These are phyloP conservation scores for Tetracentron sinense DNA, from an alignment of 164 flowering plant species.

Conservation along the genomic window DNA sequence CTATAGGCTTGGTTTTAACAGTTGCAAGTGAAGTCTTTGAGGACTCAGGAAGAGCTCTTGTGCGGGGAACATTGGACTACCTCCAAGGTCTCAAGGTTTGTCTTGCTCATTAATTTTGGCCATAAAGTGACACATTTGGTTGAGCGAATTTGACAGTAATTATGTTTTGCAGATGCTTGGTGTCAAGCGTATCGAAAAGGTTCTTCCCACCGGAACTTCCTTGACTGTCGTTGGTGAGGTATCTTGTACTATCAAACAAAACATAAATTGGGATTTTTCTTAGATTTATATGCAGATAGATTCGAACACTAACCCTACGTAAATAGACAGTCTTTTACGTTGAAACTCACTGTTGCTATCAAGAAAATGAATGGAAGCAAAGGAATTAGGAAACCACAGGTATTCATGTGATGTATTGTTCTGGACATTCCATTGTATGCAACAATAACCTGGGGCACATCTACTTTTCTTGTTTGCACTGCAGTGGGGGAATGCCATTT, in stretches of 20 bases:
- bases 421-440: too few species aligned
- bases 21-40: conserved; percentile 94
- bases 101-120: conserved; percentile 6
- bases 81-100: conserved; percentile 96
- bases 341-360: not conserved
- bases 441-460: too few species aligned
- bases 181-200: conserved; percentile 88
- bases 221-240: conserved; percentile 99
- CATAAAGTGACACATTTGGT: not conserved
- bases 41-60: conserved; percentile 90
- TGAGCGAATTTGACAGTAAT: conserved; percentile 10
- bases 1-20: conserved; percentile 71
- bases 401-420: too few species aligned
- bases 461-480: too few species aligned
- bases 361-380: not conserved
- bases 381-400: too few species aligned
- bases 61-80: conserved; percentile 89
- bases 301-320: not conserved
- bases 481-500: too few species aligned
- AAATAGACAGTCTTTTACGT: not conserved
- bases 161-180: conserved; percentile 86
- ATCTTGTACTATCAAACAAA: conserved; percentile 17
- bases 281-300: too few species aligned
- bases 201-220: conserved; percentile 87
- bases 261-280: too few species aligned